Evolutionary conservation across 352 stramenopile species (phyloP), one percentile per base, ranked within the genome.

Genomic region (Phytophthora constricta): DNA sequence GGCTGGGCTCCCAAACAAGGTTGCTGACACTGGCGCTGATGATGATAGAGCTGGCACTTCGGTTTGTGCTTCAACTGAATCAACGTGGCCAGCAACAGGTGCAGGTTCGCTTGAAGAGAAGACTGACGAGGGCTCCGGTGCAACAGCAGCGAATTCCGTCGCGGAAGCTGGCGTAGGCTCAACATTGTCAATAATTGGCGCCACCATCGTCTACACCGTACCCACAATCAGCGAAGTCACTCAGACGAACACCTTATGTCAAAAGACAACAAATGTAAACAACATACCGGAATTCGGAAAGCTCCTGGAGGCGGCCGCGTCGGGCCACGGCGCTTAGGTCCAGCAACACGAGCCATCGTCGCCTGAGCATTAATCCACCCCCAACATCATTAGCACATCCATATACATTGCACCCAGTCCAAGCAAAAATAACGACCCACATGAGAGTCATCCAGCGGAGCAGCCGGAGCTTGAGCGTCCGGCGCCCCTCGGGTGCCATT

Each of bases 311-410:
- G 84, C 28, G 77, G 70, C n/a, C 79, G 63, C 16, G 82, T 79
- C 4, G 86, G 86, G n/a, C 84, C 88, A 53, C 88, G 79, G 42
- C 88, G 88, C 62, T 93, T 93, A 0, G 88, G 88, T 34, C 84
- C 88, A 10, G 85, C 77, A 53, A 85, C 88, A 61, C 88, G 75
- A 16, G 80, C 83, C 83, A 96, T 92, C 2, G 84, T 95, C 23
- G 84, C 67, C 86, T 96, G 28, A n/a, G n/a, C 28, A 58, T 17
- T 5, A 19, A 16, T 45, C 5, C 56, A 65, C n/a, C 28, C 31
- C 50, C 41, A 58, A 19, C 34, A 33, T 1, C 26, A 65, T 62
- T 28, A 73, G 49, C 42, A 70, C 61, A 48, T 13, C 23, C 13
- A 33, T 42, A 27, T 25, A 47, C 34, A 48, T 23, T 39, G 58